phyloP scores from a whole-genome alignment of 371 early-diverging fungal genomes.

The Lichtheimia ornata region DNA sequence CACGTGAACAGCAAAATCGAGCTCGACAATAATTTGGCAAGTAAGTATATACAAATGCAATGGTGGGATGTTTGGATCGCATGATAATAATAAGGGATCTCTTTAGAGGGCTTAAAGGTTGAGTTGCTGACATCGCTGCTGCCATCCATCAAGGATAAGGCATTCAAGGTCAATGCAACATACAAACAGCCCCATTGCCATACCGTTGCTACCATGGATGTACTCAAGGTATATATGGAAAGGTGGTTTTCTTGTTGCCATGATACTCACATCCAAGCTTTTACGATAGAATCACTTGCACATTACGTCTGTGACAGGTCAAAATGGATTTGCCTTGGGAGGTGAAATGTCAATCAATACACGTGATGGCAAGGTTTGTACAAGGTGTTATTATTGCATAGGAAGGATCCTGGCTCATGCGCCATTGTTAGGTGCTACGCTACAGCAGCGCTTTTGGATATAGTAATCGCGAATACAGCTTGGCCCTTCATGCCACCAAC shows the following conservation, averaged over 20 bases:
- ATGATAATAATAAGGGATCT: background rate
- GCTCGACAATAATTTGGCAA: constrained; percentile 90
- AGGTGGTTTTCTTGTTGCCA: no score
- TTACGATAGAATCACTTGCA: constrained; percentile 39
- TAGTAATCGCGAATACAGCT: constrained; percentile 81
- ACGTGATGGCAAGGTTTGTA: constrained; percentile 67
- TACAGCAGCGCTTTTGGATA: constrained; percentile 88
- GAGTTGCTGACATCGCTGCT: constrained; percentile 45
- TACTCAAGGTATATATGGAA: constrained; percentile 26
- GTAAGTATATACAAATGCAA: constrained; percentile 36
- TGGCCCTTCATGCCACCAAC: constrained; percentile 82
- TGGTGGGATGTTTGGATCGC: background rate
- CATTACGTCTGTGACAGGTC: constrained; percentile 57
- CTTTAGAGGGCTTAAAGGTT: constrained; percentile 48
- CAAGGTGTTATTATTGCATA: background rate
- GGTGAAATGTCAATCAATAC: constrained; percentile 92
- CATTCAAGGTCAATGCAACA: constrained; percentile 41
- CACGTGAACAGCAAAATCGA: constrained; percentile 90
- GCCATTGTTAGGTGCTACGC: constrained; percentile 34
- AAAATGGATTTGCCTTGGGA: constrained; percentile 86
- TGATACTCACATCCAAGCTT: background rate
- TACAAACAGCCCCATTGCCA: constrained; percentile 49
- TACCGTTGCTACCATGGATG: constrained; percentile 44
- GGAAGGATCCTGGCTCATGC: background rate
- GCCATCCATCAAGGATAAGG: constrained; percentile 48